Base-by-base conservation (phyloP, 208 protist genomes). In the Tritrichomonas foetus region DNA sequence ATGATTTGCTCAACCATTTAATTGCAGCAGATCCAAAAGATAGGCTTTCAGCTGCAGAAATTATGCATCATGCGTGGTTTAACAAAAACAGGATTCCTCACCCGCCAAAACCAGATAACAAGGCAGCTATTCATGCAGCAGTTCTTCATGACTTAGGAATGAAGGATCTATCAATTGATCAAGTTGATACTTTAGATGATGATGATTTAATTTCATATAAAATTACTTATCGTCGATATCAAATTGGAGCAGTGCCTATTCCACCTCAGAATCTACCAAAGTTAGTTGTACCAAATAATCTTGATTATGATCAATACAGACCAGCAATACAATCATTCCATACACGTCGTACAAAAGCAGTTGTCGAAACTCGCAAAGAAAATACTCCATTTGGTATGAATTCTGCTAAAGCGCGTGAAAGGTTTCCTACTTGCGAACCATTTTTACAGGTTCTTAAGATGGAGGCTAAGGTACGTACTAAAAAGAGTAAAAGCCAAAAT, bases 51-150 rank as follows among this genome's bases (percentile, higher is more conserved):
- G 27, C 78, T 11, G 16, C 41, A 20, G 47, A 89, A 89, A 89
- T 89, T 47, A 57, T 89, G 78, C 33, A 89, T 5, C 27, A 53
- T 9, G 16, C 13, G 25, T 89, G 78, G 78, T 53, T 61, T 30
- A 89, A 89, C 47, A 89, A 89, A 89, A 89, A 89, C 27, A 25
- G 41, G 39, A 27, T 89, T 13, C 78, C 78, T 3, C 44, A 89
- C 3, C 47, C 78, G 22, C 27, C 78, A 14, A 69, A 69, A 69
- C 64, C 64, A n/a, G 64, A 33, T 33, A 20, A 82, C 39, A 82
- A 14, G 13, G 74, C 74, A 16, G 20, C 27, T 57, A 89, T 89
- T 39, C 44, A 89, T 16, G 14, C 16, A 39, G 47, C 47, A 53
- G 78, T 47, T 22, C 47, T 89, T 20, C 78, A 57, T 57, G 78